These are phyloP conservation scores for Saturnispora bothae DNA, from an alignment of 805 yeast species.

Conservation along the genomic window DNA sequence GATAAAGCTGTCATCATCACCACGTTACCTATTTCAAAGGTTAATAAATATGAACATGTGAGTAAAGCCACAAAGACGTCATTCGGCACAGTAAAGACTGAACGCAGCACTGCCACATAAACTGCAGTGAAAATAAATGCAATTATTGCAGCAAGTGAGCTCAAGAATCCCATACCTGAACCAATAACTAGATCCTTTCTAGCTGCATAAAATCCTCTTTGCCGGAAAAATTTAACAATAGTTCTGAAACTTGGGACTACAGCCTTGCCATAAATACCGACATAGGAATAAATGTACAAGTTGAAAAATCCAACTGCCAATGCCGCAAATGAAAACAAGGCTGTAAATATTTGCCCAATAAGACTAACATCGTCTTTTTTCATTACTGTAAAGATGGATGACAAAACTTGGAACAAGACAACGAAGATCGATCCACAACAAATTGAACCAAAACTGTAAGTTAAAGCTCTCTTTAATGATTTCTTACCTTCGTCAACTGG, in stretches of 20 bases:
- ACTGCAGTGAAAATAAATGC: slow-evolving; percentile 44
- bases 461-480: slow-evolving; percentile 64
- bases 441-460: slow-evolving; percentile 82
- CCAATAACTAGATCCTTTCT: slow-evolving; percentile 75
- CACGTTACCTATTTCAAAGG: slow-evolving; percentile 62
- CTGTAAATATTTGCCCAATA: slow-evolving; percentile 8
- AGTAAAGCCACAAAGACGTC: slow-evolving; percentile 32
- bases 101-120: slow-evolving; percentile 57
- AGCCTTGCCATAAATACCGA: slow-evolving; percentile 79
- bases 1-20: slow-evolving; percentile 62
- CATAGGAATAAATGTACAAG: slow-evolving; percentile 77
- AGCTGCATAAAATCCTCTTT: slow-evolving; percentile 74
- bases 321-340: slow-evolving; percentile 1
- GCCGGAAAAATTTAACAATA: slow-evolving; percentile 61
- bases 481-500: slow-evolving; percentile 74
- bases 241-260: slow-evolving; percentile 67
- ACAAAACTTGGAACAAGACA: slow-evolving; percentile 56
- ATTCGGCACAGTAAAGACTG: slow-evolving; percentile 51
- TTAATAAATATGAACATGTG: slow-evolving; percentile 39
- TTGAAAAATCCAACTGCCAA: slow-evolving; percentile 34
- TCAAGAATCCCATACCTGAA: slow-evolving; percentile 61
- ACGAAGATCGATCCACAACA: slow-evolving; percentile 74
- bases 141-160: slow-evolving; percentile 49
- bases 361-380: slow-evolving; percentile 5
- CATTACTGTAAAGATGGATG: slow-evolving; percentile 20